These are phyloP conservation scores for Penicillium samsonianum DNA, from an alignment of 495 filamentous ascomycete species.

Conservation along the genomic window DNA sequence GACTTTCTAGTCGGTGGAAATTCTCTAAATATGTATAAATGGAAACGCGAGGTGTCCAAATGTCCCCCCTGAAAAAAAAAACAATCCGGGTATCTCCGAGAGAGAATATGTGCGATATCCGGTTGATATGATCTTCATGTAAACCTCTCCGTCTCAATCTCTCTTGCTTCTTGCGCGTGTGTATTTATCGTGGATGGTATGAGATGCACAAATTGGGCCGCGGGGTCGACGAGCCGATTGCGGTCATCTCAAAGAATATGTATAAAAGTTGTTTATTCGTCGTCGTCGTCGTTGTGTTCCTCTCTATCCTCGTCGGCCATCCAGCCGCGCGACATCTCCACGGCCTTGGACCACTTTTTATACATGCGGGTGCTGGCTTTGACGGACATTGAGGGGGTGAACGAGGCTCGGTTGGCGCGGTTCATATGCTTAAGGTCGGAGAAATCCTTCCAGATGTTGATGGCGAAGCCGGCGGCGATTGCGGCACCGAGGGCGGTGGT, in stretches of 20 bases:
- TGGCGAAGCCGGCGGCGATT: slow-evolving; percentile 88
- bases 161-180: background rate
- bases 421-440: slow-evolving; percentile 80
- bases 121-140: slow-evolving; percentile 8
- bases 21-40: slow-evolving; percentile 31
- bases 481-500: slow-evolving; percentile 93
- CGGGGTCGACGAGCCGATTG: slow-evolving; percentile 10
- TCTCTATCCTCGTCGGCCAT: slow-evolving; percentile 45
- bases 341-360: slow-evolving; percentile 78
- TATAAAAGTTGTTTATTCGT: slow-evolving; percentile 24
- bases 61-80: slow-evolving; percentile 10
- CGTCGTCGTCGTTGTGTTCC: slow-evolving; percentile 45
- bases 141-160: slow-evolving; percentile 3
- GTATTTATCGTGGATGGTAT: background rate
- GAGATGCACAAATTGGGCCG: slow-evolving; percentile 1
- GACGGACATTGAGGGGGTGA: slow-evolving; percentile 63
- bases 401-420: slow-evolving; percentile 69
- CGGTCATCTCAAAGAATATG: slow-evolving; percentile 13
- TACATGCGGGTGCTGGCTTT: slow-evolving; percentile 69
- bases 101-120: slow-evolving; percentile 11
- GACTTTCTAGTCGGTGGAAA: slow-evolving; percentile 21
- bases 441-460: slow-evolving; percentile 77
- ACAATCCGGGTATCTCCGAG: slow-evolving; percentile 3
- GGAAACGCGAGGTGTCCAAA: slow-evolving; percentile 18
- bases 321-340: slow-evolving; percentile 91